Conservation (phyloP, 148 eudicot genomes). For the Tetragonia tetragonoides region DNA sequence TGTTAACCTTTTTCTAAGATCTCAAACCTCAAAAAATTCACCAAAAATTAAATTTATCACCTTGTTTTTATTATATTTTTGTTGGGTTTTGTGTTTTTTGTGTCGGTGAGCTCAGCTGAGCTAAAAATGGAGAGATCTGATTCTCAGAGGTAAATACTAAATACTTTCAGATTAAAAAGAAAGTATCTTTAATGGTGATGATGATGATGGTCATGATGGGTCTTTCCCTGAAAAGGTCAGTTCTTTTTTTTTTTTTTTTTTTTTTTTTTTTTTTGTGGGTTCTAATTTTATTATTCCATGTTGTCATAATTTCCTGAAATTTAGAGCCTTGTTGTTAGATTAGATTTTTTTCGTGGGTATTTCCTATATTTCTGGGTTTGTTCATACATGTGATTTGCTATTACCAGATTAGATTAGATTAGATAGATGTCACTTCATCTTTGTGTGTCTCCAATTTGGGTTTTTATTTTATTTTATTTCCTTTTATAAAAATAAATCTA, state of each 20-base stretch:
- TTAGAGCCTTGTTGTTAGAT: neutral
- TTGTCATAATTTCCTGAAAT: neutral
- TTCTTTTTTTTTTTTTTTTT: too few relatives aligned
- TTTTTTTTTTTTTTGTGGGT: neutral
- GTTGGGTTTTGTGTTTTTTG: too few relatives aligned
- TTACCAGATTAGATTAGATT: conserved; percentile 1
- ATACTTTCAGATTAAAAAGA: too few relatives aligned
- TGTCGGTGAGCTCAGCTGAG: neutral
- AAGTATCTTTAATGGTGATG: neutral
- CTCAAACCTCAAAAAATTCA: too few relatives aligned
- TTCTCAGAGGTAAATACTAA: too few relatives aligned
- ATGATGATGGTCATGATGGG: neutral
- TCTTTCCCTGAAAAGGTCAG: too few relatives aligned
- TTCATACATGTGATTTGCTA: neutral
- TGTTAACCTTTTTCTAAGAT: conserved; percentile 3
- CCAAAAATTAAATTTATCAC: too few relatives aligned
- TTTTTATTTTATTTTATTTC: neutral
- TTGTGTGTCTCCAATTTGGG: conserved; percentile 20
- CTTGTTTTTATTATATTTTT: neutral
- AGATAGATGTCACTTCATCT: conserved; percentile 17
- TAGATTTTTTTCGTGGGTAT: too few relatives aligned
- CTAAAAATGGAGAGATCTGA: neutral
- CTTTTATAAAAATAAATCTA: neutral
- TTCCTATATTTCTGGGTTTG: too few relatives aligned
- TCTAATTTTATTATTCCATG: too few relatives aligned